phyloP scores from a whole-genome alignment of 345 rosid species.

The Citrus glauca region DNA sequence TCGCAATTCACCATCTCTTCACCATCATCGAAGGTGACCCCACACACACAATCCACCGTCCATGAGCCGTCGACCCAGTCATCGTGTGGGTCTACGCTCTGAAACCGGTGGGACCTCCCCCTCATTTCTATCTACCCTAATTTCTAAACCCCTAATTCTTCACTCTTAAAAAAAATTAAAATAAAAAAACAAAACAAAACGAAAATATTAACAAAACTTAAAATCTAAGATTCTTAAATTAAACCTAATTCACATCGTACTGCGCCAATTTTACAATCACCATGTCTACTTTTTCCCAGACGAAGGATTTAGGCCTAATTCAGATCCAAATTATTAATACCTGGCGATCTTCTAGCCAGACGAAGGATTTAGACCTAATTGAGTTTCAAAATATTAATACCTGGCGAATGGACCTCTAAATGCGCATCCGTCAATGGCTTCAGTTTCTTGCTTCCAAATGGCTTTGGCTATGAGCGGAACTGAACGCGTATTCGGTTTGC shows the following conservation, averaged over 20 bases:
- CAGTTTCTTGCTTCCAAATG: background rate
- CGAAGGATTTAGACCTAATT: background rate
- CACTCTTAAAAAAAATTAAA: no score
- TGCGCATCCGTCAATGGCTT: background rate
- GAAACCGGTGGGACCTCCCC: slow-evolving; percentile 61
- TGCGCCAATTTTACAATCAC: no score
- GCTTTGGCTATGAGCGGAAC: slow-evolving; percentile 17
- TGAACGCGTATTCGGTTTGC: background rate
- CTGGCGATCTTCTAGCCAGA: background rate
- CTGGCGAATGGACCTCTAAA: slow-evolving; percentile 8
- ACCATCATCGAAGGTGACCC: slow-evolving; percentile 90
- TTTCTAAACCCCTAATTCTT: slow-evolving; percentile 5
- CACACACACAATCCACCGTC: slow-evolving; percentile 95
- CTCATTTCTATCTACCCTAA: slow-evolving; percentile 30
- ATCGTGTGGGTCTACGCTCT: slow-evolving; percentile 60
- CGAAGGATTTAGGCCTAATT: no score
- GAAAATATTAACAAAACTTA: background rate
- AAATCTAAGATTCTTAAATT: background rate
- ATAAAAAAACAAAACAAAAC: background rate
- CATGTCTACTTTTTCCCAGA: no score
- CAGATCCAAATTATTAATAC: no score
- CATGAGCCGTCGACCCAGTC: slow-evolving; percentile 96
- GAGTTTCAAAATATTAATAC: background rate
- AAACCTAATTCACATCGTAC: slow-evolving; percentile 2
- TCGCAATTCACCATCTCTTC: slow-evolving; percentile 99